Conservation (phyloP, 306 rosid species). For the Lagenaria siceraria region DNA sequence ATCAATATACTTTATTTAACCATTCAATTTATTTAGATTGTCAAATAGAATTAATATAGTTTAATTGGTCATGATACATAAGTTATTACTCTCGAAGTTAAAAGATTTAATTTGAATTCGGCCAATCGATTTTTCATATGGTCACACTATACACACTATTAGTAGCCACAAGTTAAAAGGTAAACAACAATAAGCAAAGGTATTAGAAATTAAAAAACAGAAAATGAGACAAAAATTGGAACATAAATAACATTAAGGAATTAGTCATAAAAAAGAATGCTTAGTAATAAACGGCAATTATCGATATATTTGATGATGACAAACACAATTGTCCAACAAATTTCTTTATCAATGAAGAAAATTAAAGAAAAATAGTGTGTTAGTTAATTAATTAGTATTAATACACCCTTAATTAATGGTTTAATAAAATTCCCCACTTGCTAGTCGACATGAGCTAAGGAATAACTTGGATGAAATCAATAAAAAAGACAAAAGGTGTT, state of each 20-base stretch:
- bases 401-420: not conserved
- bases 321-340: not conserved
- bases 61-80: no score
- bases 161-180: not conserved
- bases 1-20: no score
- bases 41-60: no score
- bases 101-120: no score
- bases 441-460: conserved; percentile 2
- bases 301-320: conserved; percentile 2
- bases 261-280: not conserved
- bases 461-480: not conserved
- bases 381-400: not conserved
- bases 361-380: not conserved
- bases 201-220: not conserved
- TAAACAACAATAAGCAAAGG: not conserved
- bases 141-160: not conserved
- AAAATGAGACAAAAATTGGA: not conserved
- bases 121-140: no score
- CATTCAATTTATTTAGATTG: no score
- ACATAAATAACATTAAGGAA: not conserved
- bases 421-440: not conserved
- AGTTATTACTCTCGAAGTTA: no score
- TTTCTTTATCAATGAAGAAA: not conserved
- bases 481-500: not conserved
- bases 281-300: not conserved